Percentiles rank a stretch among this genome's conserved stretches.
These are phyloP conservation scores for Sphaerulina vaccinii DNA, from an alignment of 2,329 filamentous ascomycete genomes.

Conservation along the genomic window DNA sequence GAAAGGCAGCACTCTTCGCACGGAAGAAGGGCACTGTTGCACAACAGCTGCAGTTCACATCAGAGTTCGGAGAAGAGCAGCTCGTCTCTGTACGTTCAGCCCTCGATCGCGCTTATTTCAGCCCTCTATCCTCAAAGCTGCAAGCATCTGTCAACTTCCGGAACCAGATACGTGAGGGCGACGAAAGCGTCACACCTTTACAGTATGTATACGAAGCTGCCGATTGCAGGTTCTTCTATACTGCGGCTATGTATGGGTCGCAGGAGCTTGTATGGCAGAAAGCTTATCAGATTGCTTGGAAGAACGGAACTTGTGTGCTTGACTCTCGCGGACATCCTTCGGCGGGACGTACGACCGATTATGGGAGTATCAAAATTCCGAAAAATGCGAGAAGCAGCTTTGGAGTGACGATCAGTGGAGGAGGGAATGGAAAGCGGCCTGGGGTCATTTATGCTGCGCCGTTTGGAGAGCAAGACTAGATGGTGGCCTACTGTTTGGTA, in stretches of 20 bases:
- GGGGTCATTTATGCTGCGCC: background rate
- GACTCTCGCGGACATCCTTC: slow-evolving; percentile 26
- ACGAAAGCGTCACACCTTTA: slow-evolving; percentile 37
- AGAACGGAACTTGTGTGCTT: slow-evolving; percentile 20
- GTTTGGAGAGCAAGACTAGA: background rate
- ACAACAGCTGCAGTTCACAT: slow-evolving; percentile 2
- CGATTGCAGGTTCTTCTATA: slow-evolving; percentile 44
- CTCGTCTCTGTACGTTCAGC: slow-evolving; percentile 6
- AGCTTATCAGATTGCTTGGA: slow-evolving; percentile 40
- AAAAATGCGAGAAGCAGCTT: slow-evolving; percentile 4
- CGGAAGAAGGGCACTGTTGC: background rate
- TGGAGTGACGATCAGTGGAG: background rate
- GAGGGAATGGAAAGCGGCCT: background rate
- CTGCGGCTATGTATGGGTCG: slow-evolving; percentile 37
- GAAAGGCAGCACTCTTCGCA: background rate
- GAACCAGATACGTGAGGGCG: slow-evolving; percentile 36
- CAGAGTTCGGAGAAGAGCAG: background rate
- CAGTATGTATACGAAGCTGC: slow-evolving; percentile 45
- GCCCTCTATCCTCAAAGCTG: background rate
- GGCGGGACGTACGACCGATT: background rate
- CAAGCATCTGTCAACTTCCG: slow-evolving; percentile 40
- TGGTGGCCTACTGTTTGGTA: too few relatives aligned
- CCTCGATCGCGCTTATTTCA: slow-evolving; percentile 4
- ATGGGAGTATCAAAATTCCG: background rate
- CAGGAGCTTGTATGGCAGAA: slow-evolving; percentile 41